phyloP scores from a whole-genome alignment of 1,284 basidiomycete genomes.

The Irpex lacteus region DNA sequence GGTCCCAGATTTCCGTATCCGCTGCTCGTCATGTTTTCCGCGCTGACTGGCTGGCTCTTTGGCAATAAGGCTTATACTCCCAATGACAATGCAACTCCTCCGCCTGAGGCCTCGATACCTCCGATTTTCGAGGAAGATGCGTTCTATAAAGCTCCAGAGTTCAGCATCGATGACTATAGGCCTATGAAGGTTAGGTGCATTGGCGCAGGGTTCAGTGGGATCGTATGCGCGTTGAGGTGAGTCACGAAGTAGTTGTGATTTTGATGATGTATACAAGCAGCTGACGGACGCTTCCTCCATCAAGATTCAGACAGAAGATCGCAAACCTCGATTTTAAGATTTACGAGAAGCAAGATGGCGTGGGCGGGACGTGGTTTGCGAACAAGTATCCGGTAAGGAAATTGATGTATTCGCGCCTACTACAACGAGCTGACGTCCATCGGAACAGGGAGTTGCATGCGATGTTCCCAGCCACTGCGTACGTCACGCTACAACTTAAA shows the following conservation, averaged over 20 bases:
- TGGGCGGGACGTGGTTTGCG: constrained; percentile 55
- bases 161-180: constrained; percentile 43
- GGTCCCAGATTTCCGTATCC: not conserved
- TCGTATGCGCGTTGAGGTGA: constrained; percentile 52
- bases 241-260: not conserved
- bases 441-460: constrained; percentile 44
- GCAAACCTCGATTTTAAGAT: constrained; percentile 49
- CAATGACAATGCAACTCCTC: not conserved
- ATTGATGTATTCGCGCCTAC: not conserved
- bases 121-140: not conserved
- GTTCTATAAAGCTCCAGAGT: constrained; percentile 13
- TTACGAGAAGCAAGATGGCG: constrained; percentile 54
- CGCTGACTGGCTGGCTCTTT: not conserved
- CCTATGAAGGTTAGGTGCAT: constrained; percentile 50
- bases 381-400: constrained; percentile 31
- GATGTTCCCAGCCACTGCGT: constrained; percentile 27
- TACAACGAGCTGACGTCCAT: not conserved
- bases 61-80: not conserved
- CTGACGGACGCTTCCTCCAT: not conserved
- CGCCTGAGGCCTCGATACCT: not conserved
- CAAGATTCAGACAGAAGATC: constrained; percentile 47
- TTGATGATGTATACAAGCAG: not conserved
- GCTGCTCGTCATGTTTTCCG: not conserved
- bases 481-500: constrained; percentile 11
- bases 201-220: constrained; percentile 54